These are phyloP conservation scores for Rhazya stricta DNA, from an alignment of 257 asterid species.

Conservation along the genomic window DNA sequence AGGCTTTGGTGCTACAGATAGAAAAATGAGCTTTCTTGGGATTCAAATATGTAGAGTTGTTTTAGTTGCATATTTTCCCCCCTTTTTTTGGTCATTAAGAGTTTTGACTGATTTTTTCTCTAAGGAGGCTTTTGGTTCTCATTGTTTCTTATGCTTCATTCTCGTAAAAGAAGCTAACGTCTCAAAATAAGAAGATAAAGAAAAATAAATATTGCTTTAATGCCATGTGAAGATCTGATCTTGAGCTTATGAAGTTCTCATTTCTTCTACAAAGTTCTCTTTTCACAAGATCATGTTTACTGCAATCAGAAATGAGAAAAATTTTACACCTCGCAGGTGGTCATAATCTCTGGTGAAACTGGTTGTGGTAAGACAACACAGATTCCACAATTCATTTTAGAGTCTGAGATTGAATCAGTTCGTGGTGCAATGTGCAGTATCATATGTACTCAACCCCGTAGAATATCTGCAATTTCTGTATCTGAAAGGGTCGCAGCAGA, in stretches of 20 bases:
- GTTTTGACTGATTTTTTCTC: not conserved
- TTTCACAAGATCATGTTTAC: constrained; percentile 6
- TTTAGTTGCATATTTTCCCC: not conserved
- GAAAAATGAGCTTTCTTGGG: not conserved
- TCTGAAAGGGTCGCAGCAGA: constrained; percentile 92
- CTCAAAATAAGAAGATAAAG: not conserved
- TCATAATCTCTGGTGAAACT: constrained; percentile 95
- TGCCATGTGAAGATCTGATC: not conserved
- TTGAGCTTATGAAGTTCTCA: not conserved
- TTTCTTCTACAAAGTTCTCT: not conserved
- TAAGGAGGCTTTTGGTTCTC: not conserved
- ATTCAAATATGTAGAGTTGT: not conserved
- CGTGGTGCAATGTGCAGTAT: constrained; percentile 78
- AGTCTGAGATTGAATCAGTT: constrained; percentile 61
- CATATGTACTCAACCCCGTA: constrained; percentile 89
- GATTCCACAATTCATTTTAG: constrained; percentile 87
- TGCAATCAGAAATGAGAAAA: constrained; percentile 18
- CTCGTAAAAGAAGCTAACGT: not conserved
- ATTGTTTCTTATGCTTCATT: not conserved
- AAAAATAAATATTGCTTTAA: not conserved
- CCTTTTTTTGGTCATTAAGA: not conserved
- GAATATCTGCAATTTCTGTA: constrained; percentile 90
- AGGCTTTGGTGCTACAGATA: not conserved
- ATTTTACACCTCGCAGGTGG: constrained; percentile 50
- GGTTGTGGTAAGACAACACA: constrained; percentile 99